phyloP scores from a whole-genome alignment of 179 eudicot genomes.

The Corrigiola litoralis region DNA sequence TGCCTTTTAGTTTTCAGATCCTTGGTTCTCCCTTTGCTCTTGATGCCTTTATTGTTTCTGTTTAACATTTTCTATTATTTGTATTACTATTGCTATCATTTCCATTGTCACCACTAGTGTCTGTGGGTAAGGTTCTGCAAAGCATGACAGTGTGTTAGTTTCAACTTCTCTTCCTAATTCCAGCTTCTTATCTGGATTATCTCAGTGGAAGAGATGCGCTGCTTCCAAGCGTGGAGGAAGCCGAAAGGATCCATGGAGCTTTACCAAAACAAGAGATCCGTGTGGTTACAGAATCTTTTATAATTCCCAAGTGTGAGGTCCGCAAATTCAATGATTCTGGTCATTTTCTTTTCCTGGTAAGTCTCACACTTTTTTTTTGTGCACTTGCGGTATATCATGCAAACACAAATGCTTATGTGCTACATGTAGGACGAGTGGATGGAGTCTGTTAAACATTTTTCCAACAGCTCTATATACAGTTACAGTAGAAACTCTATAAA shows the following conservation, averaged over 20 bases:
- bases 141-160: not conserved
- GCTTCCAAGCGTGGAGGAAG: slow-evolving; percentile 66
- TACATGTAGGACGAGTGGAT: not conserved
- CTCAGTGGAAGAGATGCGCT: slow-evolving; percentile 69
- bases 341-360: slow-evolving; percentile 69
- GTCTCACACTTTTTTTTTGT: slow-evolving; percentile 14
- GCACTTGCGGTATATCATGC: not conserved
- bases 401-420: not conserved
- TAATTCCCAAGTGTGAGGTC: slow-evolving; percentile 47
- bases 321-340: slow-evolving; percentile 55
- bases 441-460: no score
- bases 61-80: no score
- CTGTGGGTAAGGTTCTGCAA: not conserved
- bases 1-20: no score
- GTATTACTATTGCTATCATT: not conserved
- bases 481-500: no score
- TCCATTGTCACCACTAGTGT: not conserved
- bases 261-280: slow-evolving; percentile 46
- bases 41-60: no score
- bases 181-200: slow-evolving; percentile 6
- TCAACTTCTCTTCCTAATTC: not conserved
- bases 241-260: slow-evolving; percentile 47
- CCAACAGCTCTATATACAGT: no score
- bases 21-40: no score
- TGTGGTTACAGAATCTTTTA: slow-evolving; percentile 13